phyloP scores from a whole-genome alignment of 768 basidiomycete species.

The Rhizopogon vulgaris region DNA sequence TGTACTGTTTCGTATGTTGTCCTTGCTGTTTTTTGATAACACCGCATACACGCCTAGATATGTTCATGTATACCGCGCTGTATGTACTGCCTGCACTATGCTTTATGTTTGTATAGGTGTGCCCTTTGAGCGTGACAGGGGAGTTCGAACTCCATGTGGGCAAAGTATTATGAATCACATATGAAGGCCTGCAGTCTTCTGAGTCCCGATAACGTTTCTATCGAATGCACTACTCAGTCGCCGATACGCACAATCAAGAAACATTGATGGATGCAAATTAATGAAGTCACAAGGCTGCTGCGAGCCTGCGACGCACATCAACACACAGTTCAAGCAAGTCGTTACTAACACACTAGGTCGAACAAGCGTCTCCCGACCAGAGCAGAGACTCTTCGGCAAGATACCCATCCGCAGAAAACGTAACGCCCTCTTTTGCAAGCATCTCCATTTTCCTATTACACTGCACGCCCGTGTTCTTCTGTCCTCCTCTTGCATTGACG shows the following conservation, averaged over 20 bases:
- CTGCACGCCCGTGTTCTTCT: conserved; percentile 29
- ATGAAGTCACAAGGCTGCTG: too few species aligned
- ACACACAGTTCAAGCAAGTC: too few species aligned
- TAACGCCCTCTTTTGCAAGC: conserved; percentile 47
- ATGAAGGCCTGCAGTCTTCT: too few species aligned
- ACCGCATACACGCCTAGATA: neutral
- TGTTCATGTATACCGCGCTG: neutral
- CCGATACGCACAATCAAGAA: too few species aligned
- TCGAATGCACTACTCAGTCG: too few species aligned
- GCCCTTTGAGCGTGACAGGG: neutral
- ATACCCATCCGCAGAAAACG: conserved; percentile 40
- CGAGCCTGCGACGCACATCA: too few species aligned
- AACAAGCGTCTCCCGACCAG: conserved; percentile 2
- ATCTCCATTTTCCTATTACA: conserved; percentile 44
- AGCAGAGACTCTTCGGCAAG: conserved; percentile 22
- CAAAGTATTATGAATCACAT: too few species aligned
- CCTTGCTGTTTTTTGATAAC: neutral
- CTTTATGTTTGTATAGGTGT: neutral
- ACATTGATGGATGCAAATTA: too few species aligned
- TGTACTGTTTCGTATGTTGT: neutral
- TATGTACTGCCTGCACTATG: neutral
- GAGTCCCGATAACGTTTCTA: too few species aligned
- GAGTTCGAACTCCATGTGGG: too few species aligned
- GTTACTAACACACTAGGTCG: neutral
- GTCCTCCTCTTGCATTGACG: conserved; percentile 17